Evolutionary conservation across 2,329 filamentous ascomycete species (phyloP), one percentile per base, ranked within the genome.

Genomic region (Calonectria hawksworthii): DNA sequence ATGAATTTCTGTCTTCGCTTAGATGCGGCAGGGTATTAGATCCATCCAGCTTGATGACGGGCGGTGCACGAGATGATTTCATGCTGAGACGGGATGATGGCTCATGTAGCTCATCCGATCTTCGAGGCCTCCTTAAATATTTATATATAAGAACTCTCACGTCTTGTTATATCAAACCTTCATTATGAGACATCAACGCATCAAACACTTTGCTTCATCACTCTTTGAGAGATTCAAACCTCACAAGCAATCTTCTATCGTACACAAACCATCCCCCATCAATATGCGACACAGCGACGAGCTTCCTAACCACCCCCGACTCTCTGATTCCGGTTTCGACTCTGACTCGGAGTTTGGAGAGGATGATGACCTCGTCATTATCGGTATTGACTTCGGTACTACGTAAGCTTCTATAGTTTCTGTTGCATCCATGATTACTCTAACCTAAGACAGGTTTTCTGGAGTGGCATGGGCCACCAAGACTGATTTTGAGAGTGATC

Each of bases 391-490:
- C 21, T 61, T 70, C 23, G 67, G 67, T 14, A 70, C 68, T 18
- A 70, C 68, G 68, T 65, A 34, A 47, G 59, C 36, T 13, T 6
- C 23, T 23, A 32, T 2, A 8, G 11, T 3, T 34, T 3, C 7
- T 23, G 14, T 3, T 30, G 13, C 32, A 2, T 38, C 6, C 36
- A 26, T 36, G 2, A 30, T 14, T 9, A 14, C 6, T 5, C 6
- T 71, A n/a, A 64, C 26, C 0, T 4, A 23, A 21, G 23, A 23
- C 28, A 74, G 74, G 1, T 74, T 74, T 26, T 75, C 51, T 1
- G 74, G 74, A 1, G 52, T 69, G 44, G 67, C 74, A 3, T 75
- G 63, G 74, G 74, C 72, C 44, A 75, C 74, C 14, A 36, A 28
- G 13, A 26, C 63, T 7, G 74, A 72, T 32, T 75, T 75, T 28